phyloP scores from a whole-genome alignment of 1,139 yeast species.

The Debaryomycetaceae sp. region DNA sequence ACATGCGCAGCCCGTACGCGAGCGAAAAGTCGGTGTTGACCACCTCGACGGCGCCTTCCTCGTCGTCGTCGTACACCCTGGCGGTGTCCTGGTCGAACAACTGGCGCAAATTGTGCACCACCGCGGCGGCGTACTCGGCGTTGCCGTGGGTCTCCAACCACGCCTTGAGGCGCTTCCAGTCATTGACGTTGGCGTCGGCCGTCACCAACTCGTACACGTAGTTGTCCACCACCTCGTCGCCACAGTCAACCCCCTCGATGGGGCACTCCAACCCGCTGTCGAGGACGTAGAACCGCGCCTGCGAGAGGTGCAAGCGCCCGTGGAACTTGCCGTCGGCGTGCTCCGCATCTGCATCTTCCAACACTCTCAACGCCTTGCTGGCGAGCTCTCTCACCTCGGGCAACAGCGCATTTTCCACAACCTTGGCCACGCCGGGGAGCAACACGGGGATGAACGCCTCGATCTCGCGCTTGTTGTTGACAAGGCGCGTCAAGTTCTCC shows the following conservation, averaged over 20 bases:
- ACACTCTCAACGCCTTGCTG: constrained; percentile 73
- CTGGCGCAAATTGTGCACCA: constrained; percentile 54
- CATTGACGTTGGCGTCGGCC: constrained; percentile 83
- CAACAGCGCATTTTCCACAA: constrained; percentile 82
- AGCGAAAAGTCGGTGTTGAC: constrained; percentile 93
- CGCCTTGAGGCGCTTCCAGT: constrained; percentile 71
- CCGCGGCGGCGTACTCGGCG: constrained; percentile 39
- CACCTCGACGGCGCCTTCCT: constrained; percentile 65
- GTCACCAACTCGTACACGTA: constrained; percentile 58
- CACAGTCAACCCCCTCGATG: constrained; percentile 13
- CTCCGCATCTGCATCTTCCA: constrained; percentile 75
- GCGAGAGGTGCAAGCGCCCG: constrained; percentile 47
- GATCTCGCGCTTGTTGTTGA: constrained; percentile 89
- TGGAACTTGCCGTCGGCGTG: constrained; percentile 68
- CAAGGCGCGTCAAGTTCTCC: constrained; percentile 92
- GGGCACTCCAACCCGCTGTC: constrained; percentile 13
- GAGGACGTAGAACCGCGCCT: constrained; percentile 37
- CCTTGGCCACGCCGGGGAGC: constrained; percentile 86
- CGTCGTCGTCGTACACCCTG: constrained; percentile 52
- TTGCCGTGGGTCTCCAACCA: constrained; percentile 41
- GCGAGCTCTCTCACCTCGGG: constrained; percentile 98
- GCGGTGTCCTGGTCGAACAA: constrained; percentile 65
- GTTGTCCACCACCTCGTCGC: constrained; percentile 32
- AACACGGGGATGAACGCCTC: constrained; percentile 81
- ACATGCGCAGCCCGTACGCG: constrained; percentile 97